A percentile compares a stretch with the other conserved stretches of the same genome.
These are phyloP conservation scores for Cyphellophora attinorum DNA, from an alignment of 2,329 filamentous ascomycete species.

Conservation along the genomic window DNA sequence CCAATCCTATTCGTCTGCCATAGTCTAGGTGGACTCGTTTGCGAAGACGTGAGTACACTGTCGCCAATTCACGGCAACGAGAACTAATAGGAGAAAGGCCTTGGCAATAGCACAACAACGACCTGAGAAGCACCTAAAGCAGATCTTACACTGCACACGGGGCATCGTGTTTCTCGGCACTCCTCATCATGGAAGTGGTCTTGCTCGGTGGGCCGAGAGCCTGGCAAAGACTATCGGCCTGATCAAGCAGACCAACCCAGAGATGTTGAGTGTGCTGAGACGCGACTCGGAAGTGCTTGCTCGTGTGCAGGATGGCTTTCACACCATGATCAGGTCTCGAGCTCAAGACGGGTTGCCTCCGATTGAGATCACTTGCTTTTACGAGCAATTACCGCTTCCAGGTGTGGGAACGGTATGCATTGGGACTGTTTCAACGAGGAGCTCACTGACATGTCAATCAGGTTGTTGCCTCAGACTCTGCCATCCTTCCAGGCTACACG, in stretches of 20 bases:
- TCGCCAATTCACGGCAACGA: constrained; percentile 3
- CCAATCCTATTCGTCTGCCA: constrained; percentile 24
- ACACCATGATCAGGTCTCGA: constrained; percentile 20
- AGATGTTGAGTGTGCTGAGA: constrained; percentile 18
- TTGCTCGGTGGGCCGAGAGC: constrained; percentile 22
- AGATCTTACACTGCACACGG: constrained; percentile 18
- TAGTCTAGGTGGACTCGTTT: constrained; percentile 22
- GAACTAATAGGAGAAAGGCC: constrained; percentile 9
- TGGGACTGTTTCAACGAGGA: too few relatives aligned
- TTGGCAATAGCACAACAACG: constrained; percentile 14
- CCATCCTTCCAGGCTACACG: too few relatives aligned
- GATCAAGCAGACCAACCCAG: constrained; percentile 22
- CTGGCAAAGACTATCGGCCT: constrained; percentile 44
- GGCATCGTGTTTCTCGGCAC: constrained; percentile 29
- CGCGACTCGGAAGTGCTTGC: constrained; percentile 22
- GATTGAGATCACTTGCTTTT: constrained; percentile 57
- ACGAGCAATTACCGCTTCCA: constrained; percentile 60
- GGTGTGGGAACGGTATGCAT: constrained; percentile 51
- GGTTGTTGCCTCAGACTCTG: too few relatives aligned
- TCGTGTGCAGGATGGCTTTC: constrained; percentile 22
- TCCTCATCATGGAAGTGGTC: constrained; percentile 24
- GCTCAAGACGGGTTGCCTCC: constrained; percentile 8
- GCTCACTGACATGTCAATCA: too few relatives aligned
- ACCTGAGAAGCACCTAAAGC: constrained; percentile 19
- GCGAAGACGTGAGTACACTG: constrained; percentile 18